Base-by-base conservation (phyloP, 768 basidiomycete genomes). In the Piloderma croceum region DNA sequence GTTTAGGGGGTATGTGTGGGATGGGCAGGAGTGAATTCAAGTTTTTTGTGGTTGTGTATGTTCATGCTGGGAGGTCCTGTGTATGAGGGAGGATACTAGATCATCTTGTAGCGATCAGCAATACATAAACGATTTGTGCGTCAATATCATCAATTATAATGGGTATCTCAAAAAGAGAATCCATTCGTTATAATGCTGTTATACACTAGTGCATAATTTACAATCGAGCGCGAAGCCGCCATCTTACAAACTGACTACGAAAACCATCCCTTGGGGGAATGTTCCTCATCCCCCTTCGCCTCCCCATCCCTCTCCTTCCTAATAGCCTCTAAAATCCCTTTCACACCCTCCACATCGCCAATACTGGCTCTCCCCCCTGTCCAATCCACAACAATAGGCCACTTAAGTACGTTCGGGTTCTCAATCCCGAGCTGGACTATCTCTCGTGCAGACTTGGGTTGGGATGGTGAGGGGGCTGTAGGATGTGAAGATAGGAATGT, bases 371-470 rank as follows among this genome's bases (percentile, higher is more conserved):
- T 69, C 2, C 86, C 86, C 18, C 67, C 71, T 12, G 67, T 61
- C 86, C 86, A 89, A 49, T 89, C 79, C 2, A 89, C 86, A 1
- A 89, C 82, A 34, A 89, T 72, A 0, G 86, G 86, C 84, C 83
- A 89, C 44, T 47, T 47, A 48, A 87, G 59, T 12, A 74, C 76
- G 11, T 67, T 68, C 1, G 79, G 81, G 42, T 79, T 78, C 57
- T 68, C 65, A 32, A 62, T 49, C 0, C 68, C 83, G 7, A 85
- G 66, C 21, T 69, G 60, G 3, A 63, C 63, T 7, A 88, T 63
- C 6, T 59, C 71, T 5, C 69, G 59, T 0, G 73, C 49, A 20
- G 59, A 71, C 6, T 74, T 64, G 0, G 70, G 61, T 43, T 52
- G 57, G 10, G 64, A 64, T n/a, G n/a, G n/a, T 2, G 58, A 59